phyloP scores from a whole-genome alignment of 2,329 filamentous ascomycete genomes.

The Xylaria sp. region DNA sequence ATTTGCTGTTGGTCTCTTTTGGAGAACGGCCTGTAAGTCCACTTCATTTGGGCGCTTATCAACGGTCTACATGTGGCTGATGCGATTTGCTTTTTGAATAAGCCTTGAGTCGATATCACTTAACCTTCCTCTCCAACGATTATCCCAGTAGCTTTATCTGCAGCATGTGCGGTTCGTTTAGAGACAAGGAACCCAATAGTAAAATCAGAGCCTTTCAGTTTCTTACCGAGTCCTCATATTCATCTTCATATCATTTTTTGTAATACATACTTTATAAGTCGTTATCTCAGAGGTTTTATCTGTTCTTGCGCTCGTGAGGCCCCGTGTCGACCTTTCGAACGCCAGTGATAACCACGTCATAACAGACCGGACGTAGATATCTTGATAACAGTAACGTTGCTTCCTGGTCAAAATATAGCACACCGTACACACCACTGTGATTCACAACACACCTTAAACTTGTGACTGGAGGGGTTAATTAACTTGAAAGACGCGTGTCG shows the following conservation, averaged over 20 bases:
- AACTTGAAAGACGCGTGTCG: background rate
- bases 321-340: background rate
- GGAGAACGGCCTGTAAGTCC: conserved; percentile 4
- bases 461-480: background rate
- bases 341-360: background rate
- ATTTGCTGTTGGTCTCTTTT: background rate
- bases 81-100: conserved; percentile 20
- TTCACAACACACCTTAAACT: background rate
- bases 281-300: background rate
- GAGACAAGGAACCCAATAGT: background rate
- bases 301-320: background rate
- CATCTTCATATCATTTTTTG: background rate
- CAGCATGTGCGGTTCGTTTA: background rate
- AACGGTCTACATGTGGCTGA: conserved; percentile 15
- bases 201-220: background rate
- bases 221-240: background rate
- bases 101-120: conserved; percentile 14
- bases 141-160: conserved; percentile 3
- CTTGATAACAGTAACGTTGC: background rate
- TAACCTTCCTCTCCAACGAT: conserved; percentile 11
- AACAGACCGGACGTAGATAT: background rate
- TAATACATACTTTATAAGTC: background rate
- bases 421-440: background rate
- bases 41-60: conserved; percentile 9
- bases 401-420: background rate